phyloP scores from a whole-genome alignment of 305 asterid species.

The Solanum chacoense region DNA sequence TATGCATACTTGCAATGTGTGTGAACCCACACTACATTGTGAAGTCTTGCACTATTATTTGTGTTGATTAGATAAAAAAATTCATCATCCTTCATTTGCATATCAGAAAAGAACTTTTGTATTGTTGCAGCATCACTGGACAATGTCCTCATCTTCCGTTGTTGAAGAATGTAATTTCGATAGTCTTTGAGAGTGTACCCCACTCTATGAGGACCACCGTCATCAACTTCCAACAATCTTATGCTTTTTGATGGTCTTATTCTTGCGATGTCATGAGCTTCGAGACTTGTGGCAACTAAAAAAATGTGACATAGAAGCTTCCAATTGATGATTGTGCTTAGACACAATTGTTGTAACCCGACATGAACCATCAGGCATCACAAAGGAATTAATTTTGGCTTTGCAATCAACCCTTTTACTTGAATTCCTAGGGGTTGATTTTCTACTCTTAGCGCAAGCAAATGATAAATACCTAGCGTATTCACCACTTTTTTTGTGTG shows the following conservation, averaged over 20 bases:
- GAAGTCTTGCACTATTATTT: neutral
- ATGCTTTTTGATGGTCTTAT: neutral
- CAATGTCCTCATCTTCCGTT: neutral
- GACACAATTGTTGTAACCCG: neutral
- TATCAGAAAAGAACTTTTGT: neutral
- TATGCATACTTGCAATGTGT: neutral
- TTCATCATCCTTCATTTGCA: neutral
- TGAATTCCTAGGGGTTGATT: neutral
- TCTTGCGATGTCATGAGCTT: neutral
- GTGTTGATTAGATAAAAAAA: neutral
- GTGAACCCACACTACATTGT: neutral
- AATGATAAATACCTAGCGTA: neutral
- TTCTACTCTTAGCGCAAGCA: neutral
- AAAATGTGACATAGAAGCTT: neutral
- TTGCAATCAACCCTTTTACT: neutral
- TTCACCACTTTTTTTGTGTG: neutral
- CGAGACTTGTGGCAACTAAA: neutral
- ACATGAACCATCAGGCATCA: neutral
- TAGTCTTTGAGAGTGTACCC: neutral
- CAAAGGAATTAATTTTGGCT: neutral
- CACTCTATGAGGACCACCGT: neutral
- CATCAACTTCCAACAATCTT: neutral
- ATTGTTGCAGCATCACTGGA: neutral
- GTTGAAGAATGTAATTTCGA: neutral
- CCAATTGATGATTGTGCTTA: neutral